Conservation (phyloP, 2,329 filamentous ascomycete species). For the Aspergillus versicolor region DNA sequence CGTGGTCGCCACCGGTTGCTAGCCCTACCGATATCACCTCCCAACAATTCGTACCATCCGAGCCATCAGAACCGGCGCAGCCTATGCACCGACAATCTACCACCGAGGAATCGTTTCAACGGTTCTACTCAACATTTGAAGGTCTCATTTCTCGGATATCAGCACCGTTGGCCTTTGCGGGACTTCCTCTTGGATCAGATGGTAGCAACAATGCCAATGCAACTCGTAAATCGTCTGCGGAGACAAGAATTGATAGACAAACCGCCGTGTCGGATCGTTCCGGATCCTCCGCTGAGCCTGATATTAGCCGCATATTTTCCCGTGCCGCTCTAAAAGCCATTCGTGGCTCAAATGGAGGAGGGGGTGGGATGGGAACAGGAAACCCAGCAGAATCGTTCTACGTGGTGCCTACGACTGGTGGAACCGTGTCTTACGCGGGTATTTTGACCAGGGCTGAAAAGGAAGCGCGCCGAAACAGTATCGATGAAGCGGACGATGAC, state of each 20-base stretch:
- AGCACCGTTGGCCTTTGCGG: constrained; percentile 87
- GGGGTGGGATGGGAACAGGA: constrained; percentile 38
- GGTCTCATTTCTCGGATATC: constrained; percentile 85
- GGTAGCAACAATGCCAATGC: constrained; percentile 28
- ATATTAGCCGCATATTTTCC: constrained; percentile 81
- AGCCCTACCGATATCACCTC: constrained; percentile 36
- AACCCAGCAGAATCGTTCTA: constrained; percentile 77
- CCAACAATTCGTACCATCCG: constrained; percentile 31
- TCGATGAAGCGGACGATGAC: constrained; percentile 73
- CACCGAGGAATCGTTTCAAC: constrained; percentile 76
- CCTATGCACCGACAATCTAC: constrained; percentile 20
- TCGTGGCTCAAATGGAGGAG: constrained; percentile 59
- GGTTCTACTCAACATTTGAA: constrained; percentile 91
- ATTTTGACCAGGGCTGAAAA: constrained; percentile 64
- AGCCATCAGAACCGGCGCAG: constrained; percentile 27
- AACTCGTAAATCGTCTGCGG: constrained; percentile 34
- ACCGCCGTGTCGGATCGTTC: constrained; percentile 41
- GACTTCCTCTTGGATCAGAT: constrained; percentile 70
- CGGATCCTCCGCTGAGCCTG: constrained; percentile 59
- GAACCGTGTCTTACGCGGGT: constrained; percentile 88
- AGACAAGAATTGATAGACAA: constrained; percentile 37
- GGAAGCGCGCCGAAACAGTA: constrained; percentile 43
- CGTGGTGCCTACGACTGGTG: constrained; percentile 86
- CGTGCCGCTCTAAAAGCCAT: constrained; percentile 79
- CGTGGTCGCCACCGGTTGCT: constrained; percentile 35